Evolutionary conservation across 768 basidiomycete species (phyloP), one percentile per base, ranked within the genome.

Genomic region (Calocera viscosa): DNA sequence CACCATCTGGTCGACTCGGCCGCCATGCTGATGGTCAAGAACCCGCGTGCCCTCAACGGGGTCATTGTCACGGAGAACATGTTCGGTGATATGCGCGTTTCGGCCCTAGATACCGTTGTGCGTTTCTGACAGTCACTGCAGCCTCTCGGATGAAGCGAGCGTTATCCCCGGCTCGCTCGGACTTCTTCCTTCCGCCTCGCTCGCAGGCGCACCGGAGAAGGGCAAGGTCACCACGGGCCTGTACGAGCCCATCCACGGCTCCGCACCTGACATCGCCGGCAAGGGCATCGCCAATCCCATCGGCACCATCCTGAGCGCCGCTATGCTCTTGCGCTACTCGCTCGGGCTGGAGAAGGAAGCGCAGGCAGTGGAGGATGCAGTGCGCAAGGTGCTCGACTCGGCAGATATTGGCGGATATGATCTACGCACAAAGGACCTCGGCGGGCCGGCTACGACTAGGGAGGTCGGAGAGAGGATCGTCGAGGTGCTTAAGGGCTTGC

Each of bases 161-260:
- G 92, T 98, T 71, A 97, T 99, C 72, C 95, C 95, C 19, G 96
- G 96, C 19, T 98, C 96, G 32, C 86, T 99, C 11, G 96, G 96
- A 64, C 83, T 99, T 24, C 81, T 98, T 16, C 95, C 96, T 16
- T 98, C 96, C 14, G 96, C 96, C 33, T 97, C 94, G 16, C 85
- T 99, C 10, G 91, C 94, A 1, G 94, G 92, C 49, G 90, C 91
- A 26, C 94, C 86, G 1, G 78, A 83, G 30, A 80, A 83, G 68
- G 88, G 88, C 76, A 90, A 89, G 74, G 85, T 89, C 5, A 89
- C 89, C 1, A 77, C 84, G 19, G 96, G 96, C 43, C 79, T 99
- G 47, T 99, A 99, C 80, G 96, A 99, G 78, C 96, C 96, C 64
- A 96, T 96, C 70, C 93, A 95, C 73, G 91, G 91, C 64, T 92